phyloP scores from a whole-genome alignment of 805 yeast species.

The Spathaspora arborariae region DNA sequence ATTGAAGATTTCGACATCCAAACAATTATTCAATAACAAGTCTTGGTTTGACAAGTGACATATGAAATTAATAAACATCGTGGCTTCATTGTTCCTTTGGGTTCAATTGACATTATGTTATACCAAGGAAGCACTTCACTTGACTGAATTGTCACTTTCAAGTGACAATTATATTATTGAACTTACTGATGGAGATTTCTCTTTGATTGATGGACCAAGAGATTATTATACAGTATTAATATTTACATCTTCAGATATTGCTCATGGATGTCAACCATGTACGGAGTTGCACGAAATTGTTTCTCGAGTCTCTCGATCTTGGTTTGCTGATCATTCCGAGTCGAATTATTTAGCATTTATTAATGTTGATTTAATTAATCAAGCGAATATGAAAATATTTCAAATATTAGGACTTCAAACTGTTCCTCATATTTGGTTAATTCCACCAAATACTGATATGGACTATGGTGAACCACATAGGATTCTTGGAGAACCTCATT shows the following conservation, averaged over 20 bases:
- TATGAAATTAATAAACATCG: neutral
- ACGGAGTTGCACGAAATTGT: slow-evolving; percentile 26
- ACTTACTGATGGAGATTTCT: slow-evolving; percentile 39
- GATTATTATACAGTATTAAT: slow-evolving; percentile 49
- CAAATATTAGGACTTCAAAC: slow-evolving; percentile 39
- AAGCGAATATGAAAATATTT: slow-evolving; percentile 39
- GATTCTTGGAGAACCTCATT: slow-evolving; percentile 26
- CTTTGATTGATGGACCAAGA: slow-evolving; percentile 43
- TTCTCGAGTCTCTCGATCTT: slow-evolving; percentile 39
- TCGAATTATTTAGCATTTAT: slow-evolving; percentile 42
- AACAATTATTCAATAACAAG: no score
- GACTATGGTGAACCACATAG: slow-evolving; percentile 16
- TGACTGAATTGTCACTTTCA: slow-evolving; percentile 7
- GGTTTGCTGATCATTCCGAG: slow-evolving; percentile 41
- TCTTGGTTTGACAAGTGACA: no score
- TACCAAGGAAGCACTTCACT: neutral
- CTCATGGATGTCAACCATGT: slow-evolving; percentile 49
- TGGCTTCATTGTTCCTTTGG: neutral
- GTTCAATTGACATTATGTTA: neutral
- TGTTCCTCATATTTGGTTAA: slow-evolving; percentile 67
- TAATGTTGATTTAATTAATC: slow-evolving; percentile 43
- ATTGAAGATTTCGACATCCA: neutral
- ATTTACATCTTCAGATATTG: slow-evolving; percentile 47
- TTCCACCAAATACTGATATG: slow-evolving; percentile 43
- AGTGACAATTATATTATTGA: slow-evolving; percentile 36